Base-by-base conservation (phyloP, 2,329 filamentous ascomycete genomes). In the Stagonosporopsis vannaccii region DNA sequence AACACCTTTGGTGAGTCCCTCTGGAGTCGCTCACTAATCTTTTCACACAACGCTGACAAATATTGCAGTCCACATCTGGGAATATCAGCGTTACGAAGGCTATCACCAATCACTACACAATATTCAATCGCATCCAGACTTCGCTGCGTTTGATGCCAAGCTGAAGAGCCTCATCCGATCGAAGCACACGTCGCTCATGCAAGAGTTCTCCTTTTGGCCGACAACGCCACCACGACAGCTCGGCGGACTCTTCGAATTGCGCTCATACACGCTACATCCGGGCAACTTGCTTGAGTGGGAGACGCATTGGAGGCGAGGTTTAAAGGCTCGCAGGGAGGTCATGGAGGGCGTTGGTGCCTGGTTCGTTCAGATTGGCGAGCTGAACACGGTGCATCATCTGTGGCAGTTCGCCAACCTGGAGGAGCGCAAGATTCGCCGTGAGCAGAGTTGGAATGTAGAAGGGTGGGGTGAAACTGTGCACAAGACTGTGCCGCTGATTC, bases 151-250 rank as follows among this genome's bases (percentile, higher is more conserved):
- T 73, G 91, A 97, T 74, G 81, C 81, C 61, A 90, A 94, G 79
- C 88, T 99, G 48, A 93, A 92, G 78, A 83, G 81, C n/a, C 82
- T 98, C 60, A 94, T 99, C 73, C 87, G 83, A 56, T 86, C 86
- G 61, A 98, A 97, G 82, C 87, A 88, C 66, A 90, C 89, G 4
- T 97, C 93, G 0, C 84, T 99, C 47, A 99, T 99, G 95, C 95
- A 99, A 77, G 95, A 99, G 78, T 99, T 99, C 79, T 97, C 93
- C 32, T 99, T 99, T 84, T 99, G 95, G 95, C 95, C 95, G 1
- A 99, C 95, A 3, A 94, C 92, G 0, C 85, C 93, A 5, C 95
- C 95, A 0, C 91, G 95, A 58, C 84, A 91, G 70, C 86, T 99
- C 0, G 95, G 95, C 51, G 95, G 95, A 41, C 79, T 99, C 37